Evolutionary conservation across 768 basidiomycete genomes (phyloP), one percentile per base, ranked within the genome.

Genomic region (Mycena vitilis): DNA sequence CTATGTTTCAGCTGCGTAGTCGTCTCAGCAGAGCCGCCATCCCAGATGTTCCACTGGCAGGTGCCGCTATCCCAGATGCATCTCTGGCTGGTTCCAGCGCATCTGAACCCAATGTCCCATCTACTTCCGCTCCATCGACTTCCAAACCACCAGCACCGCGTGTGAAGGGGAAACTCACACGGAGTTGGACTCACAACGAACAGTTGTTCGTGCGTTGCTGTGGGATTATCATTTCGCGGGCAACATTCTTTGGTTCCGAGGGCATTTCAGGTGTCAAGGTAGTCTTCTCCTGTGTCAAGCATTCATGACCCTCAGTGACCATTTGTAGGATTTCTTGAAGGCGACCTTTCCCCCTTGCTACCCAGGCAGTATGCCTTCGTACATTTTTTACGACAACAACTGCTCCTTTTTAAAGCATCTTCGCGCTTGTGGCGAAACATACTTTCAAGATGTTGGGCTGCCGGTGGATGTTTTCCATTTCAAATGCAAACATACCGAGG

Each of bases 1-100:
- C 58, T 0, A 66, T 66, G 65, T 66, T 66, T 22, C 65, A 66
- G 38, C 34, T 66, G 7, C 59, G n/a, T 5, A 38, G 25, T 5
- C 51, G 59, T 22, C 44, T 66, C 0, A 20, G 45, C 0, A 16
- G 38, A 0, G 58, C 58, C 0, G 22, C 13, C 0, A 55, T 55
- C 2, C n/a, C 58, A 12, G 16, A 54, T 4, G 52, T 60, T 0
- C 49, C 38, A 1, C 16, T 37, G 1, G 64, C 64, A 2, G 64
- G 57, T 30, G 58, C 58, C 0, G 22, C 13, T 0, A 55, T 55
- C 2, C n/a, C 58, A 12, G 16, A 54, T 4, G 52, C 55, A 0
- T 40, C 0, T 37, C 63, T 9, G 40, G 40, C 40, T 57, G 58
- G 44, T 18, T 45, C 44, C 13, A 45, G 44, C 18, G 10, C 40